phyloP scores from a whole-genome alignment of 1,284 basidiomycete genomes.

The Rhodotorula mucilaginosa region DNA sequence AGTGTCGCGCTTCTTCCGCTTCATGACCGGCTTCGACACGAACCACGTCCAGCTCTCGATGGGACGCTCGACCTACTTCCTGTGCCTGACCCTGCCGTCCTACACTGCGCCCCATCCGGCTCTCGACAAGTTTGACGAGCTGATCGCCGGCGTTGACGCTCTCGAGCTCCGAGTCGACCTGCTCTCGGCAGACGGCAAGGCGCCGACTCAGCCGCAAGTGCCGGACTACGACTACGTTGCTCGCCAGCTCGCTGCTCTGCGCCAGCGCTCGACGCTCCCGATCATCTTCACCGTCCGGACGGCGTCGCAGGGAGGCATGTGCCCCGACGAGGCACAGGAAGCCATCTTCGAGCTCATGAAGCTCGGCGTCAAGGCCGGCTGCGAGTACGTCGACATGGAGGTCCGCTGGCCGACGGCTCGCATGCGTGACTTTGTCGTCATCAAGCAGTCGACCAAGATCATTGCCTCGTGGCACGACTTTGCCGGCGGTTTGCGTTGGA shows the following conservation, averaged over 20 bases:
- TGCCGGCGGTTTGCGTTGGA: constrained; percentile 82
- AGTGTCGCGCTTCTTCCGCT: constrained; percentile 71
- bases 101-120: constrained; percentile 66
- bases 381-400: constrained; percentile 93
- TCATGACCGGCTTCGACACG: constrained; percentile 71
- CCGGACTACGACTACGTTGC: constrained; percentile 73
- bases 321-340: constrained; percentile 73
- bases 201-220: constrained; percentile 57
- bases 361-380: constrained; percentile 75
- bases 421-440: constrained; percentile 61
- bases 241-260: constrained; percentile 74
- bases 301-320: constrained; percentile 82
- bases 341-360: constrained; percentile 76
- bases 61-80: constrained; percentile 75
- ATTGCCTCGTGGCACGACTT: constrained; percentile 95
- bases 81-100: constrained; percentile 89
- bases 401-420: constrained; percentile 67
- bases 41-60: constrained; percentile 57
- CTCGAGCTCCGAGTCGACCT: constrained; percentile 92
- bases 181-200: constrained; percentile 58
- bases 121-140: constrained; percentile 55
- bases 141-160: constrained; percentile 71
- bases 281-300: constrained; percentile 91
- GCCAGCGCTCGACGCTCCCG: constrained; percentile 74
- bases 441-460: constrained; percentile 72